These are phyloP conservation scores for Thelephora terrestris DNA, from an alignment of 1,284 basidiomycete genomes.

Conservation along the genomic window DNA sequence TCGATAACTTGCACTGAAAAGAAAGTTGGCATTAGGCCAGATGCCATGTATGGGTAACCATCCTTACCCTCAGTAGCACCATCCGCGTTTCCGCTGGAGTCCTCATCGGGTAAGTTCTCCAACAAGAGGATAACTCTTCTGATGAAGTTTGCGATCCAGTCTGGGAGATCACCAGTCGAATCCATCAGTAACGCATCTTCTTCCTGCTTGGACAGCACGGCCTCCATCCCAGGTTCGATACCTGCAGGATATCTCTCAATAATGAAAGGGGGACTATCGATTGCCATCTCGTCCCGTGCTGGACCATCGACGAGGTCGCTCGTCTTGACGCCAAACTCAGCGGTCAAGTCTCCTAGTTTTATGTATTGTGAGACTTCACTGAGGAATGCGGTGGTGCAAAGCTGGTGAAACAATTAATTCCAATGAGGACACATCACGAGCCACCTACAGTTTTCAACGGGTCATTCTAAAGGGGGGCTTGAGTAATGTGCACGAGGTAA, in stretches of 20 bases:
- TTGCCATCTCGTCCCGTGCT: constrained; percentile 4
- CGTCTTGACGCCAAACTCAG: constrained; percentile 20
- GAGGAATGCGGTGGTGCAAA: constrained; percentile 69
- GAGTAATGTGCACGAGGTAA: background rate
- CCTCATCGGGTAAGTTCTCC: constrained; percentile 84
- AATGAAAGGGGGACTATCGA: constrained; percentile 11
- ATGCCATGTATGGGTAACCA: background rate
- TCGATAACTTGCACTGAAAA: constrained; percentile 54
- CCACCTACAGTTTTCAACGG: constrained; percentile 74
- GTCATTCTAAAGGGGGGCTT: constrained; percentile 53
- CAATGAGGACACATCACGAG: constrained; percentile 4
- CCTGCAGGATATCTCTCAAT: constrained; percentile 18
- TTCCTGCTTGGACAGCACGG: constrained; percentile 37
- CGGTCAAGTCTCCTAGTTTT: constrained; percentile 68
- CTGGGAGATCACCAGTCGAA: constrained; percentile 53
- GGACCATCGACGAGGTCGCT: constrained; percentile 12
- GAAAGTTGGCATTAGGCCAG: background rate
- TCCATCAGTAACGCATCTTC: constrained; percentile 56
- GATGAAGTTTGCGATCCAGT: constrained; percentile 82
- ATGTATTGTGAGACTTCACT: constrained; percentile 76
- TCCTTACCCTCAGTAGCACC: constrained; percentile 47
- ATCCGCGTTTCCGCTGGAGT: constrained; percentile 44
- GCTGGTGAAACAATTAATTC: constrained; percentile 24
- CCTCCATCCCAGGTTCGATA: constrained; percentile 24
- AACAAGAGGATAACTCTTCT: constrained; percentile 75